Percentiles rank a stretch among this genome's conserved stretches.
These are phyloP conservation scores for Microcos paniculata DNA, from an alignment of 345 rosid species.

Conservation along the genomic window DNA sequence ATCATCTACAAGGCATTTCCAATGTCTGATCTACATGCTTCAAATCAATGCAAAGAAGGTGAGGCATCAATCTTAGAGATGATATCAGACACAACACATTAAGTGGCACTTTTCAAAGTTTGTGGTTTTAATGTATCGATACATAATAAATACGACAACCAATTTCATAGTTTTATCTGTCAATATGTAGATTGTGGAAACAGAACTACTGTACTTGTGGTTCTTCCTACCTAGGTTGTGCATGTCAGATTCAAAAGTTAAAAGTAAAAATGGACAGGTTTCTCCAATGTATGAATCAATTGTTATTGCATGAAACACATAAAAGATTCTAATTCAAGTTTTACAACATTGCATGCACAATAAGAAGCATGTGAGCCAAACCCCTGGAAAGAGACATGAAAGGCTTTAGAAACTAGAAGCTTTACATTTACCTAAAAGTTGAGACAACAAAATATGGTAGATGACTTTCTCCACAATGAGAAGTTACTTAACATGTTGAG, in stretches of 20 bases:
- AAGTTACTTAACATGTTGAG: not conserved
- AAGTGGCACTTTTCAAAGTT: not conserved
- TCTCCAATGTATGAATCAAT: not conserved
- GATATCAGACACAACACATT: not conserved
- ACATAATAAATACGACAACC: not conserved
- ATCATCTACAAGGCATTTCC: not conserved
- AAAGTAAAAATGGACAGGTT: not conserved
- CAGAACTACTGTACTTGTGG: not conserved
- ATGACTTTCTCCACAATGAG: not conserved
- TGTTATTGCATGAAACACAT: not conserved
- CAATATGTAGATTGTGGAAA: not conserved
- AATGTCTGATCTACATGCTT: not conserved
- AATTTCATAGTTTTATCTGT: not conserved
- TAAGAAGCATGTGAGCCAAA: not conserved
- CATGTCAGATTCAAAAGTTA: not conserved
- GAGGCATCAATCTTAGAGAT: not conserved
- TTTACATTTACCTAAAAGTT: not conserved
- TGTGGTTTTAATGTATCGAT: too few relatives aligned
- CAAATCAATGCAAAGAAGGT: not conserved
- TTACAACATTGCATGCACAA: not conserved
- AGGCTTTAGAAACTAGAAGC: not conserved
- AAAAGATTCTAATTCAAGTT: not conserved
- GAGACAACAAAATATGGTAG: not conserved
- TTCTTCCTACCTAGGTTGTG: not conserved
- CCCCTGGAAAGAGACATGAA: not conserved